Evolutionary conservation across 805 yeast species (phyloP).

Genomic region (Grigorovia yakushimaensis): DNA sequence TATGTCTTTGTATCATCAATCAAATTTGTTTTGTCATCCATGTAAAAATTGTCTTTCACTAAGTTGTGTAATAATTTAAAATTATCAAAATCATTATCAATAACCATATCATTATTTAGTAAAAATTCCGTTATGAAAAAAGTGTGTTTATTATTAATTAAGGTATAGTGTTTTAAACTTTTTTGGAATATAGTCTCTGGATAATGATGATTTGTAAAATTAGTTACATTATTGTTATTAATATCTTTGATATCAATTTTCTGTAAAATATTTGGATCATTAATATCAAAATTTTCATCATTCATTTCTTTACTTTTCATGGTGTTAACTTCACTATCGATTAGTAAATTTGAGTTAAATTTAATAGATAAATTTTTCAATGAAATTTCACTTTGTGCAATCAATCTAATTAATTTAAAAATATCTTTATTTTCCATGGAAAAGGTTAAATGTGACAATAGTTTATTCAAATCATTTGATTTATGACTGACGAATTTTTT

Average conservation of each 20-base stretch:
- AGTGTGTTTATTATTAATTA: constrained; percentile 25
- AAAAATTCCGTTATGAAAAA: constrained; percentile 49
- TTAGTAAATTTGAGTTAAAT: constrained; percentile 4
- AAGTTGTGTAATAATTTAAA: constrained; percentile 8
- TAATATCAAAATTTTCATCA: background rate
- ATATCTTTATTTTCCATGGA: constrained; percentile 43
- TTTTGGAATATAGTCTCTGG: constrained; percentile 34
- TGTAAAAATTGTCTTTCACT: background rate
- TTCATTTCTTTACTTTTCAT: no score
- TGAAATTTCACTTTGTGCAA: constrained; percentile 12
- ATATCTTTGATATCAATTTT: background rate
- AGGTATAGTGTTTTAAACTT: constrained; percentile 39
- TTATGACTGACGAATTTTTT: constrained; percentile 34
- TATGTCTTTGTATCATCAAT: constrained; percentile 40
- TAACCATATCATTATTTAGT: constrained; percentile 44
- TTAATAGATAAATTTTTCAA: constrained; percentile 9
- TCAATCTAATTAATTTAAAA: constrained; percentile 13
- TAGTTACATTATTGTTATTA: background rate
- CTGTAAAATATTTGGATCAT: background rate
- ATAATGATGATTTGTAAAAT: background rate
- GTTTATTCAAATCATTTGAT: constrained; percentile 8
- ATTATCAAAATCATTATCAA: constrained; percentile 32
- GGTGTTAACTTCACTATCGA: constrained; percentile 10
- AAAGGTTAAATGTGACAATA: constrained; percentile 36
- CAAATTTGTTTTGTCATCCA: constrained; percentile 21